Base-by-base conservation (phyloP, 2,329 filamentous ascomycete genomes). In the Fusarium ramigenum region DNA sequence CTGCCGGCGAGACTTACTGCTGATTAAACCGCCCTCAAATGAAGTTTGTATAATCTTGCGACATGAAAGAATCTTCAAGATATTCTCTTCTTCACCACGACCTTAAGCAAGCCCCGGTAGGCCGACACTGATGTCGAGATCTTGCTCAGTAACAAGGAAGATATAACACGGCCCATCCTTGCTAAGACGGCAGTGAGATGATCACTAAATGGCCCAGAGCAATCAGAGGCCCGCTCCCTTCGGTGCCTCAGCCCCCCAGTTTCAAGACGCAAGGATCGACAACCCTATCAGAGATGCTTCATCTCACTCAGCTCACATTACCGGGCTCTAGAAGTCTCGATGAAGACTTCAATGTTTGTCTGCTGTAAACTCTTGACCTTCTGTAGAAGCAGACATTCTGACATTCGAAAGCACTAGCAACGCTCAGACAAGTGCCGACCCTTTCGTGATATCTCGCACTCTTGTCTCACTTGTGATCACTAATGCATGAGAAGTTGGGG, bases 161-260 rank as follows among this genome's bases (percentile, higher is more conserved):
- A 25, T 25, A 25, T 25, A 25, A 6, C 25, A 25, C 25, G 25
- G 25, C 25, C 25, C n/a, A 39, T 56, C 57, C 42, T 15, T 63
- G 53, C 19, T 21, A 40, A 32, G 28, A 36, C 14, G 21, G 28
- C 19, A 40, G 28, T 60, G 34, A 60, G 56, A 25, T 46, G 4
- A 30, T 43, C 58, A 43, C 10, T 14, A 30, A 60, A 42, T 36
- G 18, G 30, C 5, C n/a, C 46, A n/a, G 19, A 8, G 15, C 12
- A 39, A n/a, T 46, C 8, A 34, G 28, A 46, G 34, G 36, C n/a
- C 40, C 52, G 40, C 60, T 59, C 47, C 52, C 60, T 40, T 59
- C 40, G 9, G 28, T 7, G 34, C 21, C 60, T 47, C 42, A 63
- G 52, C 60, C 52, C 39, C 52, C 14, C 4, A 3, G n/a, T 47